A percentile compares a stretch with the other conserved stretches of the same genome.
Evolutionary conservation across 805 yeast genomes (phyloP).

Genomic region (Ogataea thermomethanolica): DNA sequence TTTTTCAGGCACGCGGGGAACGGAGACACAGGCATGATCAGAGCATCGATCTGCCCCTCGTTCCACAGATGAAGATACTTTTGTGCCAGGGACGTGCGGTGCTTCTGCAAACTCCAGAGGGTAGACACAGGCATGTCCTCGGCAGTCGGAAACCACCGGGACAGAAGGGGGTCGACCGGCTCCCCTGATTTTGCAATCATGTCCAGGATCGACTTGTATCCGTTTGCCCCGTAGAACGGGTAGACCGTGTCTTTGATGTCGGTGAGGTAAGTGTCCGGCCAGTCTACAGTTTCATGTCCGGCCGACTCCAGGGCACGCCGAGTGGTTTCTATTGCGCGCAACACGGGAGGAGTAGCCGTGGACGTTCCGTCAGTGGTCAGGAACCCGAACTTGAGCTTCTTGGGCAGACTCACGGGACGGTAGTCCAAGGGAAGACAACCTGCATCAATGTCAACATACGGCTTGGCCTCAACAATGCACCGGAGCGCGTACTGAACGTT

Average conservation of each 20-base stretch:
- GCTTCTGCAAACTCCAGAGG: conserved; percentile 40
- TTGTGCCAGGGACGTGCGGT: conserved; percentile 35
- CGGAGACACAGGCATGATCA: conserved; percentile 47
- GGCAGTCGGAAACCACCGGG: conserved; percentile 33
- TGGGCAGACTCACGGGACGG: not conserved
- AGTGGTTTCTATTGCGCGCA: conserved; percentile 40
- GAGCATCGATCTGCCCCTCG: conserved; percentile 44
- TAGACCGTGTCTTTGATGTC: conserved; percentile 43
- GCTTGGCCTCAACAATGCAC: conserved; percentile 29
- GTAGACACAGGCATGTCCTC: conserved; percentile 34
- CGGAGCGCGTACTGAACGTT: conserved; percentile 51
- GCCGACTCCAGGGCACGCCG: conserved; percentile 33
- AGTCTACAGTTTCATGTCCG: conserved; percentile 51
- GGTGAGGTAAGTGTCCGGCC: conserved; percentile 40
- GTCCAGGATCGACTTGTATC: conserved; percentile 32
- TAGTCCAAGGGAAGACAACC: conserved; percentile 10
- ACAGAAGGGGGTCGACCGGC: conserved; percentile 31
- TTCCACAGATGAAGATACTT: conserved; percentile 35
- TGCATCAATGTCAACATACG: conserved; percentile 39
- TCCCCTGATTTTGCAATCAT: conserved; percentile 41
- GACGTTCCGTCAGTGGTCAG: conserved; percentile 41
- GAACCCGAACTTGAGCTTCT: conserved; percentile 41
- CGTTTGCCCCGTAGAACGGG: conserved; percentile 43
- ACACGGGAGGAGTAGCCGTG: conserved; percentile 48
- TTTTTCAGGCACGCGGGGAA: conserved; percentile 35